Conservation (phyloP, 1,139 yeast genomes). For the Protomyces pachydermus region DNA sequence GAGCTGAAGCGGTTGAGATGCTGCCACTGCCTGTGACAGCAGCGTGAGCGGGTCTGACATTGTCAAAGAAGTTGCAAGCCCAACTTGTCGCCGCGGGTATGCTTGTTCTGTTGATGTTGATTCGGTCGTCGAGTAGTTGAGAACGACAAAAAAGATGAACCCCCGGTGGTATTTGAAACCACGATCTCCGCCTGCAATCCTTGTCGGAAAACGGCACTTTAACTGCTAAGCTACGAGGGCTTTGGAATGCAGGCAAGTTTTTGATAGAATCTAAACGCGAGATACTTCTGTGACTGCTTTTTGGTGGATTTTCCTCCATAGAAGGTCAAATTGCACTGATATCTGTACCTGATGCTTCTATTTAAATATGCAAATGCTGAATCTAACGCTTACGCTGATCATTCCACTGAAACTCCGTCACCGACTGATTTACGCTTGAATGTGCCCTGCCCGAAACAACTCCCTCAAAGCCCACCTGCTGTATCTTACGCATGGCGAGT, state of each 20-base stretch:
- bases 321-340: too few relatives aligned
- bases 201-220: constrained; percentile 1
- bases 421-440: not conserved
- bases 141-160: not conserved
- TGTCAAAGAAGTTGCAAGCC: not conserved
- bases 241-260: not conserved
- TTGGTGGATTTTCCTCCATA: too few relatives aligned
- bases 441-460: not conserved
- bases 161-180: constrained; percentile 2
- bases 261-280: not conserved
- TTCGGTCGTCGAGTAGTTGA: not conserved
- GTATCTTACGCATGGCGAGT: not conserved
- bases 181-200: constrained; percentile 3
- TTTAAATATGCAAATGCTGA: not conserved
- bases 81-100: not conserved
- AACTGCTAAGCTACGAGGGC: constrained; percentile 2
- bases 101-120: too few relatives aligned
- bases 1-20: not conserved
- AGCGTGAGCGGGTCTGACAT: not conserved
- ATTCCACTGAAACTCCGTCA: not conserved
- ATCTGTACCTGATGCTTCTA: too few relatives aligned
- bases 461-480: not conserved
- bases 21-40: not conserved
- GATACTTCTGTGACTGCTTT: too few relatives aligned
- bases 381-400: not conserved